Conservation (phyloP, 179 eudicot genomes). For the Spergularia azorica region DNA sequence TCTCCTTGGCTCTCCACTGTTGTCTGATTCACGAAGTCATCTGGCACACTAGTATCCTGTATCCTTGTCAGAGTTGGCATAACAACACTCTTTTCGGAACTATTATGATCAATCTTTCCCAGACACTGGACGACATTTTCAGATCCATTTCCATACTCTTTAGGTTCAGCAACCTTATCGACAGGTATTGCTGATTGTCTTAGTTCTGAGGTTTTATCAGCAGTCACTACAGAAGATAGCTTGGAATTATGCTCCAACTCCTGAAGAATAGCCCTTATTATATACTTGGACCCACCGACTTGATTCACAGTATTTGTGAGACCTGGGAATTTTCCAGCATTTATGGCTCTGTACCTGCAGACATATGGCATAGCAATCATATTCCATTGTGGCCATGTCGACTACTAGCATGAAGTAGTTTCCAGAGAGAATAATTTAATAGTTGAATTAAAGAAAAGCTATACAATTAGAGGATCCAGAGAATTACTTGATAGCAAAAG, state of each 20-base stretch:
- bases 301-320: not conserved
- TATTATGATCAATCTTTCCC: not conserved
- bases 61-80: not conserved
- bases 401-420: not conserved
- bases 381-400: slow-evolving; percentile 2
- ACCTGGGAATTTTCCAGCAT: slow-evolving; percentile 34
- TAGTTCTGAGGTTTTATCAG: not conserved
- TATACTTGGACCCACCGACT: slow-evolving; percentile 27
- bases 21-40: slow-evolving; percentile 1
- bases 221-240: not conserved
- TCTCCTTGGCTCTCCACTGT: not conserved
- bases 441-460: not conserved
- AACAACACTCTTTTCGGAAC: not conserved
- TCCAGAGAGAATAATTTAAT: not conserved
- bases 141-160: slow-evolving; percentile 9
- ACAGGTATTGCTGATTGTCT: slow-evolving; percentile 4
- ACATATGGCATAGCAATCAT: not conserved
- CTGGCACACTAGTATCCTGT: not conserved
- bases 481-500: not conserved
- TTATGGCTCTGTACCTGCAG: slow-evolving; percentile 33
- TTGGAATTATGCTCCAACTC: slow-evolving; percentile 26
- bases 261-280: slow-evolving; percentile 28
- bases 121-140: slow-evolving; percentile 4
- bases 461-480: not conserved
- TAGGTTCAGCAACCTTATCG: not conserved